Evolutionary conservation across 345 rosid species (phyloP).

Genomic region (Erodium maritimum): DNA sequence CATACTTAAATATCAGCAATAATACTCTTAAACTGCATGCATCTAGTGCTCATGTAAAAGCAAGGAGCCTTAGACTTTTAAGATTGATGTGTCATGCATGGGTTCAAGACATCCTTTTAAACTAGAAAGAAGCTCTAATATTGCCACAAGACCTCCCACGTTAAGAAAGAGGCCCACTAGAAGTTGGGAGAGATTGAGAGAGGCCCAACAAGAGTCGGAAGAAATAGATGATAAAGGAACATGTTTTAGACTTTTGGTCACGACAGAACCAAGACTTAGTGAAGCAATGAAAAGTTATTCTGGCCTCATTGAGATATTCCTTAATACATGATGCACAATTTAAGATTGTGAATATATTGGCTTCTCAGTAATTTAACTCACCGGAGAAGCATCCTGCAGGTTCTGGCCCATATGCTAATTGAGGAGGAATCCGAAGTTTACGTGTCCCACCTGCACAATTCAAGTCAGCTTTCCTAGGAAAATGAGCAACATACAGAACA

Average conservation of each 20-base stretch:
- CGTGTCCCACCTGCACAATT: conserved; percentile 60
- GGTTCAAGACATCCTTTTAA: too few relatives aligned
- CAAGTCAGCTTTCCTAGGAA: not conserved
- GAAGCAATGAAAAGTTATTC: not conserved
- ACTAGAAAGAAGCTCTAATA: too few relatives aligned
- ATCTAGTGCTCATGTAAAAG: too few relatives aligned
- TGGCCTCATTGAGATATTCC: not conserved
- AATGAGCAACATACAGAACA: not conserved
- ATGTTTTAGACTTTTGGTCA: not conserved
- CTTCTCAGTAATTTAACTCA: conserved; percentile 12
- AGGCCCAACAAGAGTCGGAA: too few relatives aligned
- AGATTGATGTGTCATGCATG: too few relatives aligned
- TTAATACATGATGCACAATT: not conserved
- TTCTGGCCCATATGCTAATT: conserved; percentile 87
- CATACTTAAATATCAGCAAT: not conserved
- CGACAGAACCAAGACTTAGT: not conserved
- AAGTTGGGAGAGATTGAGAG: too few relatives aligned
- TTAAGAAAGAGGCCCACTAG: too few relatives aligned
- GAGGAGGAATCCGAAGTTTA: conserved; percentile 79
- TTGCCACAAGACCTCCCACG: too few relatives aligned
- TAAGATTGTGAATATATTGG: not conserved
- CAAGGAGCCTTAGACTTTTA: too few relatives aligned
- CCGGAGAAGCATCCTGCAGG: conserved; percentile 97
- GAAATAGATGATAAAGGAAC: too few relatives aligned
- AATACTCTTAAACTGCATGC: not conserved